Conservation (phyloP, 139 green algal genomes). For the Coelastrella sp. region DNA sequence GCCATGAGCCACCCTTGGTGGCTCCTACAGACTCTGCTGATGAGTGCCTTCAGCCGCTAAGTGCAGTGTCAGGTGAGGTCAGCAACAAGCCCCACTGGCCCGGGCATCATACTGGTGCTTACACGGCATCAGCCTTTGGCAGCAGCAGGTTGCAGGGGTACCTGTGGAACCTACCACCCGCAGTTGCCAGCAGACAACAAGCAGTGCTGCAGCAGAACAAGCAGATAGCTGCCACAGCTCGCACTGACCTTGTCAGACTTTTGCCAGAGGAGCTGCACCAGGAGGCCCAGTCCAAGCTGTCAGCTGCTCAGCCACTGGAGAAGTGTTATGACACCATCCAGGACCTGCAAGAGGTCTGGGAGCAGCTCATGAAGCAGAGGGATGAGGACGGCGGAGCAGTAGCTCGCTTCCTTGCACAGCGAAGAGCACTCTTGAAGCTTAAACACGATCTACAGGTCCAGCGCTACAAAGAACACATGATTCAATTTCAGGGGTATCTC, state of each 20-base stretch:
- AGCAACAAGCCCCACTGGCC: neutral
- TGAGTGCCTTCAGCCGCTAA: too few relatives aligned
- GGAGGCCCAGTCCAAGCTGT: constrained; percentile 16
- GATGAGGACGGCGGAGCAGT: neutral
- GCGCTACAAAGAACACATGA: constrained; percentile 4
- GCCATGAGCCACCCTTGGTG: neutral
- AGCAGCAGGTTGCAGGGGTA: neutral
- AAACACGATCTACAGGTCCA: constrained; percentile 22
- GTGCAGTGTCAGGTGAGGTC: neutral
- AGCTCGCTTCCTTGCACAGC: constrained; percentile 8
- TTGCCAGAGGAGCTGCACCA: constrained; percentile 9
- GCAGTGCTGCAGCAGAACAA: constrained; percentile 19
- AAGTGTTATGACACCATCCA: neutral
- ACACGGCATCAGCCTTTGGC: neutral
- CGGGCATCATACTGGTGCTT: neutral
- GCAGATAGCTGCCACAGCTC: neutral
- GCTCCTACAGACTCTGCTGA: too few relatives aligned
- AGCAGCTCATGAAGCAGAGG: constrained; percentile 29
- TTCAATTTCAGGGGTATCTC: constrained; percentile 20
- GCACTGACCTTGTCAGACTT: neutral
- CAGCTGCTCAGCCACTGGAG: constrained; percentile 38
- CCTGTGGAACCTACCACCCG: constrained; percentile 13
- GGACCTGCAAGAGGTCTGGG: neutral
- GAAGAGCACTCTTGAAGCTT: constrained; percentile 14
- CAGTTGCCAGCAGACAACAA: neutral